A percentile compares a stretch with the other conserved stretches of the same genome.
Conservation (phyloP, 2,329 filamentous ascomycete species). For the Hymenoscyphus fructigenus region DNA sequence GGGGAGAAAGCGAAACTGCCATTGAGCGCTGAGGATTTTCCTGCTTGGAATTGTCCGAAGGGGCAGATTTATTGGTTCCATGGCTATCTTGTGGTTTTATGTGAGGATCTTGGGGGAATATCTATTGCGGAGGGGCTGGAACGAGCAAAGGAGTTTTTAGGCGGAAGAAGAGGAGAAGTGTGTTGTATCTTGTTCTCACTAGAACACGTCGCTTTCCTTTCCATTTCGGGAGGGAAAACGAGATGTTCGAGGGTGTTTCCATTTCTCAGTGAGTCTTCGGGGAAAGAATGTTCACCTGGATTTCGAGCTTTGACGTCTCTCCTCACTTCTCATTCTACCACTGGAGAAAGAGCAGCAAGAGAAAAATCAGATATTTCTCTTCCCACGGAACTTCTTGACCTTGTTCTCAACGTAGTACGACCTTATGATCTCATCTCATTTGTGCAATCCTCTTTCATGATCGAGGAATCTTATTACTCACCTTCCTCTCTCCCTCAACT, state of each 20-base stretch:
- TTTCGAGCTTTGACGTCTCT: neutral
- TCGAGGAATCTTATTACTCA: neutral
- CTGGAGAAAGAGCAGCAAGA: neutral
- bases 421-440: neutral
- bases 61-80: neutral
- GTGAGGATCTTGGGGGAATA: neutral
- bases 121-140: neutral
- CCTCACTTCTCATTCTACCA: neutral
- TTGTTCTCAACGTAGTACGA: neutral
- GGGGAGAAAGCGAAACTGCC: neutral
- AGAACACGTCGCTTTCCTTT: neutral
- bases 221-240: neutral
- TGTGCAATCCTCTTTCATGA: neutral
- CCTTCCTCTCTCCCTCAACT: neutral
- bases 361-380: neutral
- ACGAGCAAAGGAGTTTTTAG: neutral
- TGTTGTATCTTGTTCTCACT: neutral
- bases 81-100: neutral
- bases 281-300: neutral
- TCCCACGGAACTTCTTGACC: neutral
- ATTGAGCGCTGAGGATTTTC: neutral
- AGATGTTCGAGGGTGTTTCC: neutral
- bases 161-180: neutral
- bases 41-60: neutral
- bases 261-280: neutral